Base-by-base conservation (phyloP, 2,329 filamentous ascomycete genomes). In the Diplodia sapinea region DNA sequence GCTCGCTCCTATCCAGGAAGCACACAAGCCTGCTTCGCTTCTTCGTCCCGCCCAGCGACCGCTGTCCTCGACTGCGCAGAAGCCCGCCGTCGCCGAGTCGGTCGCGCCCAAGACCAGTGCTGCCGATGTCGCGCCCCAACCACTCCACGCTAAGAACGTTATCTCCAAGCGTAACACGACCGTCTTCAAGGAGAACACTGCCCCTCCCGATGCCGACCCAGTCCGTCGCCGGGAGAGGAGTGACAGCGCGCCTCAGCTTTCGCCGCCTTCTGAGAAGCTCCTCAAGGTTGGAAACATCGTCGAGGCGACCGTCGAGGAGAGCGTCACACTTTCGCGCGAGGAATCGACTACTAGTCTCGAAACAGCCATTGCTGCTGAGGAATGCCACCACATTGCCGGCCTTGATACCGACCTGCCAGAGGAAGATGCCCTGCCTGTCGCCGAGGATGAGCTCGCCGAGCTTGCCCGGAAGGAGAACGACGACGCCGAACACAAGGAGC, bases 181-280 rank as follows among this genome's bases (percentile, higher is more conserved):
- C 3, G 78, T 88, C 64, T 87, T 87, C 76, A 85, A 85, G 72
- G 86, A 88, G 54, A 6, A 26, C 31, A 13, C 52, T n/a, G 50
- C 56, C 17, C 33, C 49, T 33, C 12, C 43, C 9, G 63, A 65
- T 15, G 63, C 33, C 33, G 49, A 67, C 12, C 33, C 49, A 13
- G n/a, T 43, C 29, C 49, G 36, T 47, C 65, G 56, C 17, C 65
- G 65, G 11, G 65, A 67, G 52, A 43, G 65, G 12, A 62, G 65
- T 31, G 55, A 67, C 56, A 67, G 56, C 26, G 65, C 55, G 3
- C 65, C 65, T 20, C 54, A 66, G 33, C 65, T 66, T 38, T 66
- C 65, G 29, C 65, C 65, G 36, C 50, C 65, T 13, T 54, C 65
- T 9, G 56, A 55, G 29, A 55, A 55, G 49, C 49, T 67, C 13